These are phyloP conservation scores for Pholiota adiposa DNA, from an alignment of 1,284 basidiomycete species.

Conservation along the genomic window DNA sequence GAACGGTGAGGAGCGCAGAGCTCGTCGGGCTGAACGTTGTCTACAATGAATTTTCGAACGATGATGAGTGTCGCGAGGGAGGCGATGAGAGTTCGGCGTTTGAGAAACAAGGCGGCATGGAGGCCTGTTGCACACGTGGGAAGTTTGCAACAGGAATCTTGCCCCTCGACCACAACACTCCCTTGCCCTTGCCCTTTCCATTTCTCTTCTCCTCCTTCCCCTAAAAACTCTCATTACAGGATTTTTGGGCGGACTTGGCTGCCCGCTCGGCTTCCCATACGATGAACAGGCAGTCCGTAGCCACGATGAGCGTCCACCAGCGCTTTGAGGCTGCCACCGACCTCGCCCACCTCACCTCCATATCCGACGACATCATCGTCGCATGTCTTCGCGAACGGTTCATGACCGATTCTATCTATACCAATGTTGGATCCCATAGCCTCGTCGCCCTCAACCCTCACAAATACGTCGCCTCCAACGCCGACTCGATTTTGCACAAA, in stretches of 20 bases:
- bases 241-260: constrained; percentile 22
- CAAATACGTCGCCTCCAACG: constrained; percentile 81
- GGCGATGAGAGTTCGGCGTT: neutral
- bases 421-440: constrained; percentile 68
- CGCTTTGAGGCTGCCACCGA: constrained; percentile 70
- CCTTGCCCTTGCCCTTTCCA: no score
- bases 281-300: constrained; percentile 33
- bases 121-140: constrained; percentile 21
- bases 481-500: constrained; percentile 81
- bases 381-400: constrained; percentile 87
- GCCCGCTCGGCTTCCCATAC: constrained; percentile 22
- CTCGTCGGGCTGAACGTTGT: no score
- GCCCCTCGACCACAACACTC: constrained; percentile 23
- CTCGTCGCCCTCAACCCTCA: constrained; percentile 89
- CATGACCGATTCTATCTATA: constrained; percentile 84
- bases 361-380: constrained; percentile 81
- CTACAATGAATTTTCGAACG: no score
- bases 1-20: no score
- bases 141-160: constrained; percentile 21
- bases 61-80: no score
- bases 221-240: constrained; percentile 16
- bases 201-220: neutral
- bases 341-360: constrained; percentile 60
- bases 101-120: constrained; percentile 13
- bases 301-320: constrained; percentile 54